phyloP scores from a whole-genome alignment of 805 yeast species.

The Candida hungchunana region DNA sequence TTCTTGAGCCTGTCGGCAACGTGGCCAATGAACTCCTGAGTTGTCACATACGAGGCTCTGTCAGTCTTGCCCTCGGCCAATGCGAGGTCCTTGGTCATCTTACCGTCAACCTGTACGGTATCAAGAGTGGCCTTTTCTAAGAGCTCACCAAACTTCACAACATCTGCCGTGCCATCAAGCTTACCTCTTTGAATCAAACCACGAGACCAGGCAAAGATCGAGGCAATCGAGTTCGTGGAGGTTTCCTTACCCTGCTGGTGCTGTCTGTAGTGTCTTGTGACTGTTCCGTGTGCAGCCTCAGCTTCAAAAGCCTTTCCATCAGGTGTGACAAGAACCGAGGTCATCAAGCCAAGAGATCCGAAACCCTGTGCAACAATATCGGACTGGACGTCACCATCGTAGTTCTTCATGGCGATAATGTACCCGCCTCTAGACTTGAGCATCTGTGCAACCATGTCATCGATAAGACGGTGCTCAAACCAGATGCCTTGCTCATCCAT shows the following conservation, averaged over 20 bases:
- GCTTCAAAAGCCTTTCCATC: conserved; percentile 94
- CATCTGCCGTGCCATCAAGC: conserved; percentile 83
- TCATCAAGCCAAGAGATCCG: conserved; percentile 95
- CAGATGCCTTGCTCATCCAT: conserved; percentile 83
- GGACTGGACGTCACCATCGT: conserved; percentile 96
- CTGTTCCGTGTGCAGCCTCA: conserved; percentile 99
- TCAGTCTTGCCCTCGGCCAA: conserved; percentile 83
- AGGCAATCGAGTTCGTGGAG: conserved; percentile 94
- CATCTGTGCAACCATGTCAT: conserved; percentile 99
- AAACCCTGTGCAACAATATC: conserved; percentile 98
- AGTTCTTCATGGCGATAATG: conserved; percentile 94
- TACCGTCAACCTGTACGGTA: conserved; percentile 77
- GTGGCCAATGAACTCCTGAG: conserved; percentile 84
- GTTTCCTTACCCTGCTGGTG: conserved; percentile 97
- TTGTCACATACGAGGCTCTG: conserved; percentile 78
- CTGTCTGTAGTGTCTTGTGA: conserved; percentile 94
- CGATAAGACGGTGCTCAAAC: conserved; percentile 95
- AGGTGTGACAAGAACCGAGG: conserved; percentile 94
- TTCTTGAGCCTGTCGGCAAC: conserved; percentile 60
- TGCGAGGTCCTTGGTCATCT: conserved; percentile 96
- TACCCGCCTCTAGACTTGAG: conserved; percentile 92
- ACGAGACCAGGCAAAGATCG: conserved; percentile 95
- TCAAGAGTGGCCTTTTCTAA: conserved; percentile 83
- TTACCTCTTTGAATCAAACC: conserved; percentile 92
- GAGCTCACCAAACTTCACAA: conserved; percentile 68